Conservation (phyloP, 2,329 filamentous ascomycete species). For the Neophaeococcomyces aloes region DNA sequence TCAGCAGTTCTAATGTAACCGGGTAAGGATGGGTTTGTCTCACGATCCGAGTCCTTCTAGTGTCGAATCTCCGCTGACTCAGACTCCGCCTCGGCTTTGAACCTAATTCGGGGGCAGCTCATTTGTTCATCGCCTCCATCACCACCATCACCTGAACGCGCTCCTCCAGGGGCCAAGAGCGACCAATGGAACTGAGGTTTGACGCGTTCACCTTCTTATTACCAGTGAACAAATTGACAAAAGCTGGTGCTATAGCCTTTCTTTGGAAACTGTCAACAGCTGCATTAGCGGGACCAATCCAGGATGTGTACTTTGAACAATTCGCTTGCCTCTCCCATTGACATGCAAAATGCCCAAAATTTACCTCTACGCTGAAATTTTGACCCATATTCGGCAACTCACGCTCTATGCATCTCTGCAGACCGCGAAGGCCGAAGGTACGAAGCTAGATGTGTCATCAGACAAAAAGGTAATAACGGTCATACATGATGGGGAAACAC, state of each 20-base stretch:
- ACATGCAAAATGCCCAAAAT: conserved; percentile 14
- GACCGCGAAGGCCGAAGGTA: conserved; percentile 33
- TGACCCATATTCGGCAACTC: conserved; percentile 51
- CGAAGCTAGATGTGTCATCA: conserved; percentile 34
- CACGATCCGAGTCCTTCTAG: not conserved
- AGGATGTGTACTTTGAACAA: not conserved
- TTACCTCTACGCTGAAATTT: conserved; percentile 48
- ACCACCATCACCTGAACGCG: no score
- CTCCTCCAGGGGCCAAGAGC: no score
- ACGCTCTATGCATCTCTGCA: conserved; percentile 46
- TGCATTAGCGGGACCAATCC: not conserved
- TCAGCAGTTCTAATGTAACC: not conserved
- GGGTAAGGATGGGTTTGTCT: not conserved
- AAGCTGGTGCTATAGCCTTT: no score
- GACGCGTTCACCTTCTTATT: no score
- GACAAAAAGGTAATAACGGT: conserved; percentile 36
- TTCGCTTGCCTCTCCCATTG: not conserved
- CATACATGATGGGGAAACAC: conserved; percentile 35
- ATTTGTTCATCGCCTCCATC: no score
- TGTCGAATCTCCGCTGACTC: not conserved
- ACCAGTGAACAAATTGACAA: no score
- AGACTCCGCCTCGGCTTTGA: no score
- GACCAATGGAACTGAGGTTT: no score
- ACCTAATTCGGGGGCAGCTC: no score
- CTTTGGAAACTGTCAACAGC: no score